These are phyloP conservation scores for Anacardium occidentale DNA, from an alignment of 345 rosid species.

Conservation along the genomic window DNA sequence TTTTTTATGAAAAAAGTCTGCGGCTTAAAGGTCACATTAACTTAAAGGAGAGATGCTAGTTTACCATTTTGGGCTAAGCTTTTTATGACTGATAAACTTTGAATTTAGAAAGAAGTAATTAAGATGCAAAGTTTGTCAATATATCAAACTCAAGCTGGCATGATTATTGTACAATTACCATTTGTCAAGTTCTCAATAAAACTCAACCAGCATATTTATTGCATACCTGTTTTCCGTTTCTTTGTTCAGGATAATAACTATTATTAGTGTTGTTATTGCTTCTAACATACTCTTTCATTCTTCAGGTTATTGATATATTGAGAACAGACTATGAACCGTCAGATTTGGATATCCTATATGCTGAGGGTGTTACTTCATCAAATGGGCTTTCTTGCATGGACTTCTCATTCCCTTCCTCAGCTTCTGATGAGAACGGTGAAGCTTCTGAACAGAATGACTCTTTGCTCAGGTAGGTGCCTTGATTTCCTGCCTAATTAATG, in stretches of 20 bases:
- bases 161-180: no score
- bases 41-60: no score
- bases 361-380: constrained; percentile 94
- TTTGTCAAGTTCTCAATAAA: no score
- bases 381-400: constrained; percentile 90
- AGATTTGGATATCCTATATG: constrained; percentile 84
- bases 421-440: constrained; percentile 53
- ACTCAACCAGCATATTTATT: no score
- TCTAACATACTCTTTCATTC: constrained; percentile 18
- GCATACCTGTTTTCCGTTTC: background rate
- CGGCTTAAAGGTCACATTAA: no score
- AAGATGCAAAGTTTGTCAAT: no score
- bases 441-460: constrained; percentile 67
- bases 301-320: constrained; percentile 77
- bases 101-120: no score
- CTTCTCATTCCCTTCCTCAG: constrained; percentile 75
- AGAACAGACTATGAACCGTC: constrained; percentile 86
- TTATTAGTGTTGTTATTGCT: background rate
- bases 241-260: background rate
- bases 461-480: constrained; percentile 59
- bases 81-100: no score
- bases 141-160: no score
- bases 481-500: background rate
- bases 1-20: no score
- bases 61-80: no score